Base-by-base conservation (phyloP, 495 filamentous ascomycete species). In the Gamarada debralockiae region DNA sequence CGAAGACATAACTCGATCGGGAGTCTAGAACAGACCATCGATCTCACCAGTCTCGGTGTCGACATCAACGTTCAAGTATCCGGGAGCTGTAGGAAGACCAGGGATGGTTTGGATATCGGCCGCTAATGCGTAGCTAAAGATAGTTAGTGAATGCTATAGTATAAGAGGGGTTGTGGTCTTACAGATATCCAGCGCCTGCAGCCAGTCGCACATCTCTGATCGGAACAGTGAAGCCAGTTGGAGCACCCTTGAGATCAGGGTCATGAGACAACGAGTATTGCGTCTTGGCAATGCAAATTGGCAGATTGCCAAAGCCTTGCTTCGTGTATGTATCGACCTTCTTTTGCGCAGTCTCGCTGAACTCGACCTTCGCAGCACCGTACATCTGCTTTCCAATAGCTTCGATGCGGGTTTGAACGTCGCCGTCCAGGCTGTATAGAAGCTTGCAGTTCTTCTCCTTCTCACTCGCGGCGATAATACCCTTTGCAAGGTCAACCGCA, bases 71-170 rank as follows among this genome's bases (percentile, higher is more conserved):
- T 98, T 97, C 42, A 98, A 70, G 65, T 97, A 98, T 10, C 93
- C 93, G 14, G 93, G 93, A 15, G 92, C 92, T 17, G 93, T 98
- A 21, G 93, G 93, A 60, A 98, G 69, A 29, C 93, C 93, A 18
- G 93, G 93, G 62, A 98, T 98, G 2, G 93, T 98, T 73, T 97
- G 93, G 58, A 98, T 97, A 65, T 97, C 92, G 10, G 93, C 93
- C 41, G 93, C 93, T 59, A 97, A 75, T 12, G 93, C 93, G 61
- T 96, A 98, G 50, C 87, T 86, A 23, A 6, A 10, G 10, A 5
- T 58, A 40, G 37, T 56, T 49, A 62, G 59, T 42, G 48, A 15
- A 14, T 39, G 18, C 18, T 24, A 18, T 12, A 5, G 27, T 22
- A 17, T 40, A 34, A 13, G 2, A 47, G 15, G n/a, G n/a, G 13